phyloP scores from a whole-genome alignment of 805 yeast species.

The Saturnispora sekii region DNA sequence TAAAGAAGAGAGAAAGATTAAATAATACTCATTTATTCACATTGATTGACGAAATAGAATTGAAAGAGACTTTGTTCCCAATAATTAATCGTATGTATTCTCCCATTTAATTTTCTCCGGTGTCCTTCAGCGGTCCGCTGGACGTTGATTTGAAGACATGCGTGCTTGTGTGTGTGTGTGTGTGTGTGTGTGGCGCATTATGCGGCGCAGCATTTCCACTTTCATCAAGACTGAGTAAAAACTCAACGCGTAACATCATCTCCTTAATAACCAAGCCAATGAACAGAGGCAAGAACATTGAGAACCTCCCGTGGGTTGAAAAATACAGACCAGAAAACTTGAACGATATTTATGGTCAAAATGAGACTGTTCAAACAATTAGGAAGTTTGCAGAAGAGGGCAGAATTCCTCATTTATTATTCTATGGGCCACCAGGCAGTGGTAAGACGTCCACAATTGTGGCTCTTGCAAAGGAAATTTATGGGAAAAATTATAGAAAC shows the following conservation, averaged over 20 bases:
- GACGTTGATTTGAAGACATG: no score
- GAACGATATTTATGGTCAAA: constrained; percentile 88
- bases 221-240: background rate
- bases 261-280: constrained; percentile 8
- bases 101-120: no score
- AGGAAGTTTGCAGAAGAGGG: constrained; percentile 77
- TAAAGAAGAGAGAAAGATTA: no score
- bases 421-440: constrained; percentile 94
- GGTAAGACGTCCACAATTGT: constrained; percentile 86
- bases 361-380: constrained; percentile 75
- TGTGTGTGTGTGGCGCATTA: no score
- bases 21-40: no score
- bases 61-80: no score
- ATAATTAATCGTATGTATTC: no score
- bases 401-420: constrained; percentile 79
- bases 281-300: constrained; percentile 17
- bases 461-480: constrained; percentile 80
- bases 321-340: constrained; percentile 82
- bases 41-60: no score
- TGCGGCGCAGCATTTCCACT: no score
- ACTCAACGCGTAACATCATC: background rate
- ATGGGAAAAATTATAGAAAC: constrained; percentile 69
- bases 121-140: no score
- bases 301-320: constrained; percentile 83
- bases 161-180: no score